Evolutionary conservation across 805 yeast species (phyloP).

Genomic region (Dipodascus albidus): DNA sequence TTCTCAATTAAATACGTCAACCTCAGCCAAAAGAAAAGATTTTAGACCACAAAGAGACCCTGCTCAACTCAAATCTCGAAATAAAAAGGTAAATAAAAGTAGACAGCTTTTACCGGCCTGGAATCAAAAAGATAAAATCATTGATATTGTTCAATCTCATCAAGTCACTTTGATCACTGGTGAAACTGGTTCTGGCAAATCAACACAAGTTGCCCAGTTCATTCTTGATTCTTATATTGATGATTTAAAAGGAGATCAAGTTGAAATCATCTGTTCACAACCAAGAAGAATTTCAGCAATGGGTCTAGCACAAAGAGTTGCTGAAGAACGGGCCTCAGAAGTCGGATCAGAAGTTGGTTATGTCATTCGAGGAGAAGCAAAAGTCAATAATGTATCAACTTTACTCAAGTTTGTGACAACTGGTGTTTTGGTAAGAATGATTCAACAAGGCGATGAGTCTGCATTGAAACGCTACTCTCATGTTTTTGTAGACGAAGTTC

Average conservation of each 20-base stretch:
- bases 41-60: constrained; percentile 9
- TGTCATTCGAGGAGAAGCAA: constrained; percentile 81
- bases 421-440: constrained; percentile 79
- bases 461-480: constrained; percentile 39
- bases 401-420: constrained; percentile 84
- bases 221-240: constrained; percentile 51
- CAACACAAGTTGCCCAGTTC: constrained; percentile 90
- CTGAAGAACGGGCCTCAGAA: constrained; percentile 60
- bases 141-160: constrained; percentile 43
- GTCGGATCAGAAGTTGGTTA: constrained; percentile 80
- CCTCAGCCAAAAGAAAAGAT: constrained; percentile 29
- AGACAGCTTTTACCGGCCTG: constrained; percentile 76
- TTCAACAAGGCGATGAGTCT: constrained; percentile 42
- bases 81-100: constrained; percentile 16
- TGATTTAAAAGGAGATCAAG: constrained; percentile 34
- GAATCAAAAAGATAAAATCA: constrained; percentile 47
- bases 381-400: constrained; percentile 41
- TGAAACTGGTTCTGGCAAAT: constrained; percentile 96
- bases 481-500: constrained; percentile 90
- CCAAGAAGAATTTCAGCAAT: constrained; percentile 94
- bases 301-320: constrained; percentile 86
- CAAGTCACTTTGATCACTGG: constrained; percentile 78
- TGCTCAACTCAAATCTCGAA: constrained; percentile 29
- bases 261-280: constrained; percentile 72
- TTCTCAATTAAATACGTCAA: constrained; percentile 19